phyloP scores from a whole-genome alignment of 164 flowering plant species.

The Santalum album region DNA sequence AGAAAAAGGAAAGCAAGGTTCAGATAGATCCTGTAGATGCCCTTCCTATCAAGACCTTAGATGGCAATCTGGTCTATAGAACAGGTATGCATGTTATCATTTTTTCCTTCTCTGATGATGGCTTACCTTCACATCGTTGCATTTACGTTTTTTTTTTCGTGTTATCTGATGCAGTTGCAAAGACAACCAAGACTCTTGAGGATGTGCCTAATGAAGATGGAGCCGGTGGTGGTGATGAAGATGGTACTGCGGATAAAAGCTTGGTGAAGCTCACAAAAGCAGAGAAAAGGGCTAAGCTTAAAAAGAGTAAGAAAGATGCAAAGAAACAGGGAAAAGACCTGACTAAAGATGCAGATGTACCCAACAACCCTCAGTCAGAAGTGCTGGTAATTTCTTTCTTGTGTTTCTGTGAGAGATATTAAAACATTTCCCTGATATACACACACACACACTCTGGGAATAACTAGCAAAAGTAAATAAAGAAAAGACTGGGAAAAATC shows the following conservation, averaged over 20 bases:
- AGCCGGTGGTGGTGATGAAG: conserved; percentile 15
- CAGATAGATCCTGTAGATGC: conserved; percentile 76
- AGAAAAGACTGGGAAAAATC: too few species aligned
- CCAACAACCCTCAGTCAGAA: conserved; percentile 50
- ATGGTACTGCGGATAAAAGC: conserved; percentile 20
- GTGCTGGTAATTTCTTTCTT: conserved; percentile 49
- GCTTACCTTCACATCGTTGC: neutral
- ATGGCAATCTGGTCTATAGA: conserved; percentile 60
- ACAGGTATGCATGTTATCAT: conserved; percentile 30
- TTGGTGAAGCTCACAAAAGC: conserved; percentile 59
- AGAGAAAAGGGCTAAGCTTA: conserved; percentile 70
- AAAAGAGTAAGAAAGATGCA: conserved; percentile 69
- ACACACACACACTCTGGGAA: too few species aligned
- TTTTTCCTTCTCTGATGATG: neutral
- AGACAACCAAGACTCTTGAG: conserved; percentile 25
- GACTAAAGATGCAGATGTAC: conserved; percentile 24
- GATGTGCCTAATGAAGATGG: conserved; percentile 26
- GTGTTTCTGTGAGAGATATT: too few species aligned
- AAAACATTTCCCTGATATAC: too few species aligned
- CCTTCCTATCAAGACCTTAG: conserved; percentile 81
- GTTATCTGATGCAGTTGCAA: conserved; percentile 24
- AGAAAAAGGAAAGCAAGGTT: conserved; percentile 21
- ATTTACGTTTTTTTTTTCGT: neutral
- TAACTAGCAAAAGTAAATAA: too few species aligned
- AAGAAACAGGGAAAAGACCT: conserved; percentile 59